Percentiles rank a stretch among this genome's conserved stretches.
Evolutionary conservation across 164 flowering plant species (phyloP).

Genomic region (Nymphaea colorata): DNA sequence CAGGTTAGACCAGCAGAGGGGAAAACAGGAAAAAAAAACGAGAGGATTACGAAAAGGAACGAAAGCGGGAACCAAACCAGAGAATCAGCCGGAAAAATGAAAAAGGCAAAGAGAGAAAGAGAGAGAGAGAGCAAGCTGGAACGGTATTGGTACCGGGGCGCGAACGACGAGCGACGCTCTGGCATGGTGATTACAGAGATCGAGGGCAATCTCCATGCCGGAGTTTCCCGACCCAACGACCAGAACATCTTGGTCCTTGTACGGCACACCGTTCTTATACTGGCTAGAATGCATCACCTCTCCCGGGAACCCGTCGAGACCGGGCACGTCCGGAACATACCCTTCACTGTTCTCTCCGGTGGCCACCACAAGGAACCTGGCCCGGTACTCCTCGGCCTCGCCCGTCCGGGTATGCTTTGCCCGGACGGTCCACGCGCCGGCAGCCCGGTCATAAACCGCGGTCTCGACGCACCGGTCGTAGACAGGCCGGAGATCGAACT

Average conservation of each 20-base stretch:
- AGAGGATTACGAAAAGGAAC: too few relatives aligned
- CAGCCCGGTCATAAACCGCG: not conserved
- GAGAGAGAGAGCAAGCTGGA: too few relatives aligned
- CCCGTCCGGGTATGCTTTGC: not conserved
- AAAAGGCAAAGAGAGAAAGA: too few relatives aligned
- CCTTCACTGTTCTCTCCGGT: slow-evolving; percentile 4
- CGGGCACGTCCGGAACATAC: not conserved
- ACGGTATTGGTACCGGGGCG: too few relatives aligned
- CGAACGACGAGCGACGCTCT: not conserved
- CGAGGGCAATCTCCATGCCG: slow-evolving; percentile 6
- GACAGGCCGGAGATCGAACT: not conserved
- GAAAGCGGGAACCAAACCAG: too few relatives aligned
- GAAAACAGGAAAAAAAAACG: too few relatives aligned
- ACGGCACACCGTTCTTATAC: not conserved
- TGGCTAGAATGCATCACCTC: slow-evolving; percentile 1
- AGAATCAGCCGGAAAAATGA: too few relatives aligned
- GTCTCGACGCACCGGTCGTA: not conserved
- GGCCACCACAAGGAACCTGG: slow-evolving; percentile 4
- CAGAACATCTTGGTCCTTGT: not conserved
- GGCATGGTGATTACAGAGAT: slow-evolving; percentile 3
- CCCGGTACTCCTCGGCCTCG: slow-evolving; percentile 1
- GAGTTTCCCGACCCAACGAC: slow-evolving; percentile 2
- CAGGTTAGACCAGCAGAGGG: too few relatives aligned
- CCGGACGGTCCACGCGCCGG: not conserved
- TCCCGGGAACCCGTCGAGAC: not conserved